Conservation (phyloP, 148 eudicot species). For the Agrostemma githago region DNA sequence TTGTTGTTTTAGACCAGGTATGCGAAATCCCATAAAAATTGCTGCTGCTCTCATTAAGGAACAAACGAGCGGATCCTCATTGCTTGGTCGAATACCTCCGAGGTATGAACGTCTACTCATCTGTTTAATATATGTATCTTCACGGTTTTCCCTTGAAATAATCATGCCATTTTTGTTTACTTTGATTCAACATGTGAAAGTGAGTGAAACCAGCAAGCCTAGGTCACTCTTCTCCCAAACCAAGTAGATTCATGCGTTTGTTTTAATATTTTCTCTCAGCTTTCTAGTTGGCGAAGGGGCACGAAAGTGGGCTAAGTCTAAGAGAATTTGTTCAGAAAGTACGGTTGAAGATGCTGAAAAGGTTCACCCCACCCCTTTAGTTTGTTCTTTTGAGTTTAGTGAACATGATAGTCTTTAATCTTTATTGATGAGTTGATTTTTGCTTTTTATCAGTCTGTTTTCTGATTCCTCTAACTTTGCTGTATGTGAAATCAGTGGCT, state of each 20-base stretch:
- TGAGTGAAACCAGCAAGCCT: background rate
- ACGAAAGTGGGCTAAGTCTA: conserved; percentile 67
- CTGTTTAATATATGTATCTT: background rate
- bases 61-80: conserved; percentile 57
- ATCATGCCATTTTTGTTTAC: background rate
- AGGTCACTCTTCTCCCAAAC: background rate
- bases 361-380: conserved; percentile 32
- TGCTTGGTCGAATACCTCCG: conserved; percentile 89
- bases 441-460: conserved; percentile 1
- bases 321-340: conserved; percentile 45
- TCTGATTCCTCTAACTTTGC: background rate
- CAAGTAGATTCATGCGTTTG: conserved; percentile 1
- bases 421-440: background rate
- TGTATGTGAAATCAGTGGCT: conserved; percentile 56
- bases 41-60: conserved; percentile 73
- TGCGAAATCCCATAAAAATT: conserved; percentile 71
- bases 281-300: conserved; percentile 96
- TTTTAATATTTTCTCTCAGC: conserved; percentile 34
- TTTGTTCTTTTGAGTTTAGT: background rate
- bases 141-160: background rate
- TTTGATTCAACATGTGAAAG: background rate
- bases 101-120: conserved; percentile 42
- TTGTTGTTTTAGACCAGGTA: conserved; percentile 57
- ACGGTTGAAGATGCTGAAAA: conserved; percentile 50
- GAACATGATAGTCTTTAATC: background rate